These are phyloP conservation scores for Yueomyces sinensis DNA, from an alignment of 805 yeast species.

Conservation along the genomic window DNA sequence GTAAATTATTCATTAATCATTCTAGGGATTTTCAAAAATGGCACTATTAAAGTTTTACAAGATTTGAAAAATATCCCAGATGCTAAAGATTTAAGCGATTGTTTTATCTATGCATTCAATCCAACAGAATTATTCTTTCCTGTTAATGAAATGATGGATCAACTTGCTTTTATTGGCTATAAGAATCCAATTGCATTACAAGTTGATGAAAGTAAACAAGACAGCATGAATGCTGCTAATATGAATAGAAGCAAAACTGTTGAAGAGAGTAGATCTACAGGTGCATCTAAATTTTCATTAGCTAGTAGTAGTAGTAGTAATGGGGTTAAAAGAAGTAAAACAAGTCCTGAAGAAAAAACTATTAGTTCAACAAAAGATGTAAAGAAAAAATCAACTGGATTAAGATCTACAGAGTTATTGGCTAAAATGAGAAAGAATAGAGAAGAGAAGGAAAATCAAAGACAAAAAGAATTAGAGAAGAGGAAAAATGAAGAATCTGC, in stretches of 20 bases:
- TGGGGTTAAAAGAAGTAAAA: conserved; percentile 4
- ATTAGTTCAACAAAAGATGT: neutral
- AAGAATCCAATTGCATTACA: conserved; percentile 10
- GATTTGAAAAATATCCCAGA: conserved; percentile 9
- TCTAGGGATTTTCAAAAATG: conserved; percentile 11
- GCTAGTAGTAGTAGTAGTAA: neutral
- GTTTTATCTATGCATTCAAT: conserved; percentile 23
- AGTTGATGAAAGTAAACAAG: neutral
- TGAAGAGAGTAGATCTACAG: neutral
- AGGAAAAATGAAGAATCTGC: conserved; percentile 15
- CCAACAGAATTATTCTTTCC: conserved; percentile 19
- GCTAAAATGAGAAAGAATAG: conserved; percentile 22
- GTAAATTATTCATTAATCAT: conserved; percentile 19
- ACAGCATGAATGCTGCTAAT: conserved; percentile 8
- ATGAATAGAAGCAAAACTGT: neutral
- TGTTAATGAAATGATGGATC: conserved; percentile 8
- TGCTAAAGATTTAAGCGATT: conserved; percentile 12
- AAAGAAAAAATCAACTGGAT: conserved; percentile 8
- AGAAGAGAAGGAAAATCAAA: conserved; percentile 17
- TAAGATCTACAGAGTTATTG: conserved; percentile 20
- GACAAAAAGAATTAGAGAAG: conserved; percentile 16
- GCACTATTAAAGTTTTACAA: conserved; percentile 10
- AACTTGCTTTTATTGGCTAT: conserved; percentile 8
- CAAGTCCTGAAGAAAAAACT: conserved; percentile 1
- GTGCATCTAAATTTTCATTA: neutral